Evolutionary conservation across 495 filamentous ascomycete genomes (phyloP).

Genomic region (Daldinia caldariorum): DNA sequence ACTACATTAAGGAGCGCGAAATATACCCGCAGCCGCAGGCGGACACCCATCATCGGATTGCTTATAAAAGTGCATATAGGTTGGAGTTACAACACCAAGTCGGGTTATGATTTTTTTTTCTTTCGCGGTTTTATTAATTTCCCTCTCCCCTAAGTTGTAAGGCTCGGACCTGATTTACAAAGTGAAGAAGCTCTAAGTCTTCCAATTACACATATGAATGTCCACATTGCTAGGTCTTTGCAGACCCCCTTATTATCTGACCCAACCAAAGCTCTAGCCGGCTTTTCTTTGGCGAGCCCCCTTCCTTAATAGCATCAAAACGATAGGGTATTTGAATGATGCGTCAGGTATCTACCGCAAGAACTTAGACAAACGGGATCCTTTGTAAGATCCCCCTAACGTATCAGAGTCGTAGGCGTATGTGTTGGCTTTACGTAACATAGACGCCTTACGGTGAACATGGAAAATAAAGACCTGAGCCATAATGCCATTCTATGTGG

Average conservation of each 20-base stretch:
- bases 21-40: constrained; percentile 13
- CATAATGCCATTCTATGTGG: neutral
- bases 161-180: neutral
- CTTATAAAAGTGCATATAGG: constrained; percentile 7
- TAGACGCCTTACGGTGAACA: neutral
- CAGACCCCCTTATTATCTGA: neutral
- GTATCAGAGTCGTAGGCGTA: neutral
- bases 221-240: constrained; percentile 7
- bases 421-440: neutral
- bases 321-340: constrained; percentile 21
- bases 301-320: neutral
- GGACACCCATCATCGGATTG: constrained; percentile 12
- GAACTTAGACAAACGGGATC: neutral
- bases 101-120: neutral
- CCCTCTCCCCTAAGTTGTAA: neutral
- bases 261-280: neutral
- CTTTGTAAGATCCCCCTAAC: neutral
- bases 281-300: neutral
- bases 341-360: constrained; percentile 5
- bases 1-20: neutral
- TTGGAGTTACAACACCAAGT: constrained; percentile 2
- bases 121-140: neutral
- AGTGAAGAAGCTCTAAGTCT: neutral
- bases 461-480: neutral
- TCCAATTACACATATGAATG: neutral